phyloP scores from a whole-genome alignment of 1,284 basidiomycete species.

The Ganoderma leucocontextum region DNA sequence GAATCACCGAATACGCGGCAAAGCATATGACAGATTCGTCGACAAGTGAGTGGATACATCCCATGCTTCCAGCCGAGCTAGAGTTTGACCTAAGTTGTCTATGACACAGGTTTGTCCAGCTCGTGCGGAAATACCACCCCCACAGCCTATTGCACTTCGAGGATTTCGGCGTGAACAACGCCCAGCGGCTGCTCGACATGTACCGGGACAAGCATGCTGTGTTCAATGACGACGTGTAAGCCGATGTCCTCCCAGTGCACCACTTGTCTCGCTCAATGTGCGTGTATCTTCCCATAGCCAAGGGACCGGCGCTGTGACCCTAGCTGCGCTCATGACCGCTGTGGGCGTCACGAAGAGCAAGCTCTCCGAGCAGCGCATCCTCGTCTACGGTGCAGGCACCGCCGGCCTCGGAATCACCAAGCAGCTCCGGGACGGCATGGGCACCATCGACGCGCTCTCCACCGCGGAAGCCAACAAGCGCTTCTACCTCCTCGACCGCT shows the following conservation, averaged over 20 bases:
- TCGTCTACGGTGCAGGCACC: slow-evolving; percentile 84
- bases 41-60: slow-evolving; percentile 57
- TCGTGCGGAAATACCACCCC: slow-evolving; percentile 53
- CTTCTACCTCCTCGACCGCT: slow-evolving; percentile 75
- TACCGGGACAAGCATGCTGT: slow-evolving; percentile 73
- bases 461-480: slow-evolving; percentile 65
- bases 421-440: slow-evolving; percentile 80
- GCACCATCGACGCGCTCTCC: slow-evolving; percentile 62
- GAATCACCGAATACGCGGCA: slow-evolving; percentile 65
- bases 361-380: slow-evolving; percentile 77
- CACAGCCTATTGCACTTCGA: slow-evolving; percentile 75
- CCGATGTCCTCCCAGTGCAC: no score
- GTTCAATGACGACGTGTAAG: slow-evolving; percentile 85
- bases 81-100: background rate
- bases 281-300: slow-evolving; percentile 55
- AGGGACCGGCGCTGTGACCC: slow-evolving; percentile 86
- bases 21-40: slow-evolving; percentile 74
- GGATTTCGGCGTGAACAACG: slow-evolving; percentile 81
- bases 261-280: background rate
- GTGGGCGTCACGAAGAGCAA: slow-evolving; percentile 75
- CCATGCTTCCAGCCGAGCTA: no score
- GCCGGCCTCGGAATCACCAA: slow-evolving; percentile 82
- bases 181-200: slow-evolving; percentile 71
- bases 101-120: slow-evolving; percentile 48
- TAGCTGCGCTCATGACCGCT: slow-evolving; percentile 77